Evolutionary conservation across 139 green algal species (phyloP), one percentile per base, ranked within the genome.

Genomic region (Chlamydomonas schloesseri): DNA sequence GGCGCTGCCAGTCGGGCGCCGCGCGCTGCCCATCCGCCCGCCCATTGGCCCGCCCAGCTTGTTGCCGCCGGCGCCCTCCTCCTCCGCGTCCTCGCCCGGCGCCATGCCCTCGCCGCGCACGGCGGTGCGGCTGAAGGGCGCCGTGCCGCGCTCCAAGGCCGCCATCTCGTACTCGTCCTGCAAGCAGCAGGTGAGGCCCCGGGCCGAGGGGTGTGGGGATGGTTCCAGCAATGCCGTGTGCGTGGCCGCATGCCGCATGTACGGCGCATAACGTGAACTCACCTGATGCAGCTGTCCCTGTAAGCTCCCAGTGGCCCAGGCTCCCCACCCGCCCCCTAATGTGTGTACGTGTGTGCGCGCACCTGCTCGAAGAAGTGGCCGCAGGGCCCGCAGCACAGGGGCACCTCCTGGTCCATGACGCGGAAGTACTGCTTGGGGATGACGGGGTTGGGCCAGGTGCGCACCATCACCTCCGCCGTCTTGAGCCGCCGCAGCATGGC

Each of bases 341-440:
- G n/a, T n/a, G n/a, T n/a, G n/a, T n/a, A n/a, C n/a, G n/a, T n/a
- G n/a, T n/a, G 71, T 97, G 94, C 64, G 10, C 55, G 55, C 60
- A 67, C 60, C 60, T 93, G 84, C 91, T 98, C 95, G 77, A 95
- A 98, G 84, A 97, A 95, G 86, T 97, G 94, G 0, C 95, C 94
- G 83, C 92, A 96, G 1, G 87, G 67, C 6, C 90, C 93, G 26
- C 94, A 87, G 36, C 81, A 88, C n/a, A 98, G 85, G 18, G 93
- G 92, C 50, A 91, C 84, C 68, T 95, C 91, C 1, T 83, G 78
- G 81, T 97, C 94, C 93, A 97, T 93, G 28, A 96, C 34, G 42
- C 93, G 89, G 91, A 96, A 97, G 84, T 94, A 97, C 87, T 94
- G 90, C 34, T 33, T 31, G 14, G 85, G 90, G 33, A 95, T 88